These are phyloP conservation scores for Amaranthus cruentus DNA, from an alignment of 148 eudicot species.

Conservation along the genomic window DNA sequence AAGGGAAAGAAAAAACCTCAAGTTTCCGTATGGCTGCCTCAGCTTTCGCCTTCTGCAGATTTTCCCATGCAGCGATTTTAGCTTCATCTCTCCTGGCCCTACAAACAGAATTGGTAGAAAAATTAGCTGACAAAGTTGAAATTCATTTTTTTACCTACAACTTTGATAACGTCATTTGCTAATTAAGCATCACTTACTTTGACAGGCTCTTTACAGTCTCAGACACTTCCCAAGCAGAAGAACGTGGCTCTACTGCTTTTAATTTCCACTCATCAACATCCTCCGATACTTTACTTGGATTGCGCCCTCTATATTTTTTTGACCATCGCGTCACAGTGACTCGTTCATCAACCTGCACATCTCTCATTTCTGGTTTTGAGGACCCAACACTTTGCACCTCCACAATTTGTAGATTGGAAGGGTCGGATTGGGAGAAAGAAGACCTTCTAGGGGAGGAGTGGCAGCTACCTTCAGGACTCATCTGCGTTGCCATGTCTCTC, in stretches of 20 bases:
- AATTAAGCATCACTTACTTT: constrained; percentile 39
- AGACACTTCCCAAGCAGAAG: constrained; percentile 70
- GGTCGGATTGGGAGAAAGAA: constrained; percentile 49
- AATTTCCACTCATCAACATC: constrained; percentile 61
- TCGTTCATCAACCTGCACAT: constrained; percentile 81
- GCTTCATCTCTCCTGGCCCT: constrained; percentile 84
- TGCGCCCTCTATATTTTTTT: constrained; percentile 46
- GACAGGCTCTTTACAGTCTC: constrained; percentile 54
- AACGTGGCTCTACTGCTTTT: constrained; percentile 47
- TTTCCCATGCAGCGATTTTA: constrained; percentile 93
- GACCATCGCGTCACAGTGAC: constrained; percentile 84
- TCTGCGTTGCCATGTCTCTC: constrained; percentile 93
- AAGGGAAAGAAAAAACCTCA: constrained; percentile 51
- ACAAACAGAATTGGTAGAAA: constrained; percentile 4
- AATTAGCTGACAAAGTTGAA: background rate
- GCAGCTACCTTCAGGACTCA: constrained; percentile 78
- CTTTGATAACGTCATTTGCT: background rate
- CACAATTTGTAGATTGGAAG: constrained; percentile 47
- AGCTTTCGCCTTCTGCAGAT: constrained; percentile 94
- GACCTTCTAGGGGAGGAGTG: constrained; percentile 56
- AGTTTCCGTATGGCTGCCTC: constrained; percentile 88
- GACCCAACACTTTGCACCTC: constrained; percentile 48
- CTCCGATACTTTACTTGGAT: constrained; percentile 41
- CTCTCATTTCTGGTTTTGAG: constrained; percentile 63
- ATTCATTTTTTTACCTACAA: background rate